Conservation (phyloP, 805 yeast genomes). For the Kluyveromyces wickerhamii region DNA sequence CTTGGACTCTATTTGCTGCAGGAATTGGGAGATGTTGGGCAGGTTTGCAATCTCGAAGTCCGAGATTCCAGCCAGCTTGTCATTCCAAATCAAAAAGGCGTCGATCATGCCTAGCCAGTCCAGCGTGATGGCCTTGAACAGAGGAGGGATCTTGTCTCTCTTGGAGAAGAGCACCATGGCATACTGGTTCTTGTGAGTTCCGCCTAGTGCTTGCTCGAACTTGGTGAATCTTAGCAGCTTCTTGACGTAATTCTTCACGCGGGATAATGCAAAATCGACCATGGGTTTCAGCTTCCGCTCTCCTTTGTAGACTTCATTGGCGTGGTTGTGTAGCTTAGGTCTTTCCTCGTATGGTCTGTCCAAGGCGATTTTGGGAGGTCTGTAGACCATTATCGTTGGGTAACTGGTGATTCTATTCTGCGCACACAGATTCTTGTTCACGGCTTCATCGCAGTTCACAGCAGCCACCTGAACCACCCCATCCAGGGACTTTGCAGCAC, state of each 20-base stretch:
- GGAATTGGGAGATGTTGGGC: conserved; percentile 18
- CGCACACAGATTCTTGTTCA: conserved; percentile 63
- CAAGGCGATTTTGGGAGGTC: conserved; percentile 61
- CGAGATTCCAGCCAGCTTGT: conserved; percentile 17
- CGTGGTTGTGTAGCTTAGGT: conserved; percentile 28
- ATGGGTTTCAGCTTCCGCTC: conserved; percentile 51
- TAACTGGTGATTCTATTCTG: conserved; percentile 61
- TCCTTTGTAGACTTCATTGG: conserved; percentile 52
- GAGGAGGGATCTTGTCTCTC: conserved; percentile 42
- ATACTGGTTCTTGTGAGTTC: conserved; percentile 17
- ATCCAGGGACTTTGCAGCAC: conserved; percentile 53
- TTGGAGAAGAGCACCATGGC: conserved; percentile 49
- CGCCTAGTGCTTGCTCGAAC: conserved; percentile 22
- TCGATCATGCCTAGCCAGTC: conserved; percentile 51
- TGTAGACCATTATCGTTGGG: conserved; percentile 76
- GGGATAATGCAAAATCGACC: conserved; percentile 43
- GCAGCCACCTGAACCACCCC: conserved; percentile 63
- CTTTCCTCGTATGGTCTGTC: conserved; percentile 13
- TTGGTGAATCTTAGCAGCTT: conserved; percentile 34
- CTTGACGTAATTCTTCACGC: conserved; percentile 60
- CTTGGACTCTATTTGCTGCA: conserved; percentile 11
- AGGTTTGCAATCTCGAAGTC: conserved; percentile 10
- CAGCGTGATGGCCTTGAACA: conserved; percentile 58
- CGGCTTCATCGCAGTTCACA: conserved; percentile 72
- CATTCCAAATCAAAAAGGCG: conserved; percentile 36